Base-by-base conservation (phyloP, 2,329 filamentous ascomycete species). In the Knufia petricola region DNA sequence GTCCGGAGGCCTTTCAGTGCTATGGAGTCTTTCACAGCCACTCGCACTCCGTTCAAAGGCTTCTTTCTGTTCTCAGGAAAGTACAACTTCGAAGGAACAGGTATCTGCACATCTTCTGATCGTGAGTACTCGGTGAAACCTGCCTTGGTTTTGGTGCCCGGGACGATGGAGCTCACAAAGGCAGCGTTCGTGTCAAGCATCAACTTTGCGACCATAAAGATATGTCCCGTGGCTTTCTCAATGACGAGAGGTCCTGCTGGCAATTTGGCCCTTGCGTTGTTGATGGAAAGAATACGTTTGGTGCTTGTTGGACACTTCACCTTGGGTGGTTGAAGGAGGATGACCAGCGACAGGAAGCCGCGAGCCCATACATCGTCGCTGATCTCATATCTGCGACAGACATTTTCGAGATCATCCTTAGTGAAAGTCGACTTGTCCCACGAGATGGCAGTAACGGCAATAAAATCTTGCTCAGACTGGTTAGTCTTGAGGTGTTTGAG, bases 11-110 rank as follows among this genome's bases (percentile, higher is more conserved):
- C 54, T 39, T 53, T 49, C 17, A 57, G 20, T 15, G 50, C 47
- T 38, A 58, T 52, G 12, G 45, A 52, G 38, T 58, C 56, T 38
- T 57, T 57, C 26, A 55, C 53, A 1, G 52, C 55, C 32, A 57
- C 49, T 23, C 55, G 49, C 26, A 54, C 36, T 9, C 52, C 55
- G 19, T 52, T 46, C 6, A 56, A 42, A 8, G 52, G 52, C 36
- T 50, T 52, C 3, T 44, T 28, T 42, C 44, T 39, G 12, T 31
- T 19, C n/a, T 13, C 1, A 19, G 24, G 21, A 46, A 36, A 51
- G 37, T 48, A 50, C 20, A 57, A 28, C 37, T 40, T 51, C 9
- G 55, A 57, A 19, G 54, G 55, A 4, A 56, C 41, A 7, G 55
- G 34, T 32, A 57, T 30, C 10, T 34, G 28, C 12, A 36, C 24